Base-by-base conservation (phyloP, 2,329 filamentous ascomycete genomes). In the Hymenoscyphus linearis region DNA sequence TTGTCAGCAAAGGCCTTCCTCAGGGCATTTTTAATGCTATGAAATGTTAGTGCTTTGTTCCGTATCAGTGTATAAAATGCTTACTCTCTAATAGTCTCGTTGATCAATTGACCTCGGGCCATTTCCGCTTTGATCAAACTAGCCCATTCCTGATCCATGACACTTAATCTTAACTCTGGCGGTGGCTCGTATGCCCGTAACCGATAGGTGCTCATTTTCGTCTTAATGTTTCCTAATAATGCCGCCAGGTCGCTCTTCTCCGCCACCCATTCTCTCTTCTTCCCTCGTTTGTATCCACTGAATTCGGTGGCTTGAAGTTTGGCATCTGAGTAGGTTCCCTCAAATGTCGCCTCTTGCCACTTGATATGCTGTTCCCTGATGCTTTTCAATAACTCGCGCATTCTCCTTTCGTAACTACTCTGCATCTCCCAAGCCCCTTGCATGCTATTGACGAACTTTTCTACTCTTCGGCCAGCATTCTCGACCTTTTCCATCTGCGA, bases 381-480 rank as follows among this genome's bases (percentile, higher is more conserved):
- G 65, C 86, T 82, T 67, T 85, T 82, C 65, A 98, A 79, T 47
- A 99, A 81, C 67, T 87, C 90, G 61, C 85, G 85, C 90, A 98
- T 96, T 63, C 95, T 85, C 71, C 89, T 84, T 79, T 99, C 95
- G 73, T 93, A 99, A 34, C 89, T 90, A 73, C 91, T 96, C 76
- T 99, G 93, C 95, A 99, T 99, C 77, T 97, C 93, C 95, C 95
- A 99, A 9, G 95, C 93, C 25, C 95, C 95, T 73, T 97, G 92
- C 95, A 99, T 98, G 75, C 95, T 98, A 73, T 91, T 91, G 69
- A 99, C 90, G 72, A 99, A 99, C 76, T 99, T 99, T 78, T 99
- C 95, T 4, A 99, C 95, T 68, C 95, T 85, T 64, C 95, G 85
- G 4, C 95, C 95, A 3, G 95, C 95, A 73, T 99, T 99, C 76